phyloP scores from a whole-genome alignment of 192 early-diverging fungal genomes.

The Podila clonocystis region DNA sequence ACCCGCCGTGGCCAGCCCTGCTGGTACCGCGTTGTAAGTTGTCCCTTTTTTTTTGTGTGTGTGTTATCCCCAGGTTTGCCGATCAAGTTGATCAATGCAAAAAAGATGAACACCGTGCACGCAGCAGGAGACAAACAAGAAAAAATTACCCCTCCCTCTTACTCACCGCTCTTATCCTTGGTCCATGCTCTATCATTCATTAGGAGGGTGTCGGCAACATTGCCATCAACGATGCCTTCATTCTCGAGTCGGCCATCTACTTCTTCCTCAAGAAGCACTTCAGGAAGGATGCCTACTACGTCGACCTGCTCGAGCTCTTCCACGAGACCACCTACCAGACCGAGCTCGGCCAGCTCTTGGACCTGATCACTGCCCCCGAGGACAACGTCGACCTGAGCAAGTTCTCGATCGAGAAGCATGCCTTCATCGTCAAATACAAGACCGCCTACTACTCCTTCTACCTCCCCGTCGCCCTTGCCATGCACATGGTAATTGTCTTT shows the following conservation, averaged over 20 bases:
- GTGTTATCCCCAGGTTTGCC: not conserved
- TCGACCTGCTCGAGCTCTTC: constrained; percentile 92
- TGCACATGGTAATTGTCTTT: constrained; percentile 74
- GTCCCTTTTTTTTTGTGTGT: not conserved
- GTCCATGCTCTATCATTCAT: not conserved
- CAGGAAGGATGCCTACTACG: constrained; percentile 83
- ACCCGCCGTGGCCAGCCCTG: constrained; percentile 97
- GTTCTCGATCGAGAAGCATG: constrained; percentile 93
- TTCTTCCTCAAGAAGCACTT: constrained; percentile 96
- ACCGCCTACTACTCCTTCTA: constrained; percentile 99
- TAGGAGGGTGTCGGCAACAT: constrained; percentile 82
- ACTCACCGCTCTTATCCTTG: not conserved
- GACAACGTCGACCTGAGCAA: constrained; percentile 90
- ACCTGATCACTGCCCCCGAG: constrained; percentile 98
- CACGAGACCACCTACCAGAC: constrained; percentile 98
- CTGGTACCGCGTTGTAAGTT: constrained; percentile 85
- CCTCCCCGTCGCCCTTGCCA: constrained; percentile 94
- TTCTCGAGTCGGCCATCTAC: constrained; percentile 93
- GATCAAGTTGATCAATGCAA: not conserved
- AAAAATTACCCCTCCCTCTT: not conserved
- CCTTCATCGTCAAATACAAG: constrained; percentile 98
- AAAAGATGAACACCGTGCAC: not conserved
- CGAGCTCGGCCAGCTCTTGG: constrained; percentile 96
- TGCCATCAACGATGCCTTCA: constrained; percentile 97
- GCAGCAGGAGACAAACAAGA: not conserved